These are phyloP conservation scores for Neonectria neomacrospora DNA, from an alignment of 2,329 filamentous ascomycete genomes.

Conservation along the genomic window DNA sequence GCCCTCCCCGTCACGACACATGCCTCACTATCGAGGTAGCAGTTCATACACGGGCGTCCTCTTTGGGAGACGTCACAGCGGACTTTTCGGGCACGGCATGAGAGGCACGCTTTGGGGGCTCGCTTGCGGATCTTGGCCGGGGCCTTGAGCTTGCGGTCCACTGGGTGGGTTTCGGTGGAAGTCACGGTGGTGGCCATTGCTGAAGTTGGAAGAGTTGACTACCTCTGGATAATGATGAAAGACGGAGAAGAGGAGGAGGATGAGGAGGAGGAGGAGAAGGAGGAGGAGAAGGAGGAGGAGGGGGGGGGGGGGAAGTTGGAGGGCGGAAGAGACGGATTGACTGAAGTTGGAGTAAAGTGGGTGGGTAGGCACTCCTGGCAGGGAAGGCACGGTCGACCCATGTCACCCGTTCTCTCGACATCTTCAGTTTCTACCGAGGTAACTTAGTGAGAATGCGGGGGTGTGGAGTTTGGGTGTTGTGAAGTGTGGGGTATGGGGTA, in stretches of 20 bases:
- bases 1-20: conserved; percentile 54
- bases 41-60: conserved; percentile 63
- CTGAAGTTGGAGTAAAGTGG: conserved; percentile 27
- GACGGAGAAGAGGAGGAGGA: too few species aligned
- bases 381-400: conserved; percentile 13
- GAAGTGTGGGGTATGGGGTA: conserved; percentile 32
- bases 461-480: conserved; percentile 36
- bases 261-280: conserved; percentile 5
- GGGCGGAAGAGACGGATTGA: conserved; percentile 20
- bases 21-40: conserved; percentile 60
- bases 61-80: conserved; percentile 62
- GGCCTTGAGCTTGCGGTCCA: conserved; percentile 46
- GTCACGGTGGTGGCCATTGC: conserved; percentile 22
- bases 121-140: conserved; percentile 55
- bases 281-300: conserved; percentile 8
- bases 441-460: conserved; percentile 38
- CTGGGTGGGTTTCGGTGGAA: conserved; percentile 33
- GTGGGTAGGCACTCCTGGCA: not conserved
- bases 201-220: not conserved
- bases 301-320: conserved; percentile 7
- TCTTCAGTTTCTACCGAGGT: not conserved
- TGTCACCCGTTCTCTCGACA: conserved; percentile 4
- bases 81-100: conserved; percentile 63
- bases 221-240: not conserved
- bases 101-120: conserved; percentile 62